phyloP scores from a whole-genome alignment of 2,329 filamentous ascomycete species.

The Fusarium miscanthi region DNA sequence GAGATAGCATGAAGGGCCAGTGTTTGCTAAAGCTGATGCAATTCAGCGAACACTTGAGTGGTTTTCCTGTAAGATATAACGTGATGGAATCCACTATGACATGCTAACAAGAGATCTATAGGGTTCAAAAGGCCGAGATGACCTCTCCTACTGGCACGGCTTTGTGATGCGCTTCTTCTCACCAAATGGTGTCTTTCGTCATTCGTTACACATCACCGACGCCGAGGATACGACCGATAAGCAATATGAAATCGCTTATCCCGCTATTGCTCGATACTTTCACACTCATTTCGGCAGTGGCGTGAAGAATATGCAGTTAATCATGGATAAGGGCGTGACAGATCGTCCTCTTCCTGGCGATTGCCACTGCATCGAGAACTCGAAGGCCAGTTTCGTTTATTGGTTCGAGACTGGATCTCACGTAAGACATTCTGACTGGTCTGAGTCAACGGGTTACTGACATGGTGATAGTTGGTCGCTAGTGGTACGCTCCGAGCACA shows the following conservation, averaged over 20 bases:
- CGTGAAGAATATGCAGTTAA: conserved; percentile 85
- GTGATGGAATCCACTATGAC: background rate
- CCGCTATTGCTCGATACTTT: conserved; percentile 89
- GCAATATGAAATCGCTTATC: conserved; percentile 85
- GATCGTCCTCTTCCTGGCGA: conserved; percentile 70
- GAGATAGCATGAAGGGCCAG: conserved; percentile 64
- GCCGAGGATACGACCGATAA: conserved; percentile 73
- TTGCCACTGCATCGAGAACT: conserved; percentile 79
- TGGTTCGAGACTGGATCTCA: conserved; percentile 88
- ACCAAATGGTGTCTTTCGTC: conserved; percentile 78
- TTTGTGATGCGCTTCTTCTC: conserved; percentile 89
- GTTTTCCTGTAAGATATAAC: conserved; percentile 59
- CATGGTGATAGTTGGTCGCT: conserved; percentile 72
- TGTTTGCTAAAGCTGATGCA: conserved; percentile 70
- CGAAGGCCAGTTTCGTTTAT: conserved; percentile 83
- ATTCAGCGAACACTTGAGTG: conserved; percentile 71
- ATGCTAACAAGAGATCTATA: conserved; percentile 42
- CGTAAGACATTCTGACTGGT: conserved; percentile 59
- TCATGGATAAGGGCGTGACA: conserved; percentile 74
- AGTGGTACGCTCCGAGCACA: conserved; percentile 81
- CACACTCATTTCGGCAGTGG: conserved; percentile 89
- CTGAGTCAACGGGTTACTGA: conserved; percentile 40
- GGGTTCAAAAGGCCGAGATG: conserved; percentile 71
- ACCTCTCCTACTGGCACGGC: conserved; percentile 79
- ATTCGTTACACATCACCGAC: conserved; percentile 70